Evolutionary conservation across 805 yeast genomes (phyloP).

Genomic region (Lipomyces spencermartinsiae): DNA sequence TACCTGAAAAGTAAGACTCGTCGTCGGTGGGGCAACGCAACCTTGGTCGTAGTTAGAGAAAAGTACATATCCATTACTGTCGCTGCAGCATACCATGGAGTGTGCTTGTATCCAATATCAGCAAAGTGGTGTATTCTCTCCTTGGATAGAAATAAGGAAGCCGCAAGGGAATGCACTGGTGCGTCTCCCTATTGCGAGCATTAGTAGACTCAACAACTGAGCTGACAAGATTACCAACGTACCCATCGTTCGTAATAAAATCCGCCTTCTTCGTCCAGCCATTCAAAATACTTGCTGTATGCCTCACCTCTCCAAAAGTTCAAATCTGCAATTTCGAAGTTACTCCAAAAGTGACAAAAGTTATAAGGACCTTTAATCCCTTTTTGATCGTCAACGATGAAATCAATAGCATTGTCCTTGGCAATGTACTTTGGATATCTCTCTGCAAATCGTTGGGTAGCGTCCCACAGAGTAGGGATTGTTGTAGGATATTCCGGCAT

Average conservation of each 20-base stretch:
- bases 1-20: constrained; percentile 34
- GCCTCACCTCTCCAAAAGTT: constrained; percentile 62
- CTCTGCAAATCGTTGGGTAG: constrained; percentile 67
- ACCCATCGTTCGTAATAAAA: constrained; percentile 85
- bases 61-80: constrained; percentile 42
- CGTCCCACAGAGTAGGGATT: constrained; percentile 77
- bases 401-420: constrained; percentile 68
- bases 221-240: constrained; percentile 67
- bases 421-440: constrained; percentile 64
- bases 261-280: constrained; percentile 66
- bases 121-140: constrained; percentile 64
- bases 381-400: constrained; percentile 68
- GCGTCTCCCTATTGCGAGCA: constrained; percentile 60
- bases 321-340: constrained; percentile 70
- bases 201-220: neutral
- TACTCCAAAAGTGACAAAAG: constrained; percentile 83
- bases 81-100: constrained; percentile 51
- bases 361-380: constrained; percentile 70
- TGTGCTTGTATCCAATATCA: constrained; percentile 64
- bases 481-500: constrained; percentile 73
- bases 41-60: constrained; percentile 62
- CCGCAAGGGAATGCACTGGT: constrained; percentile 72
- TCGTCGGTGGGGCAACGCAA: constrained; percentile 39
- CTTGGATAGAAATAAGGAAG: constrained; percentile 58
- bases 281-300: constrained; percentile 60